Conservation (phyloP, 768 basidiomycete genomes). For the Kwoniella sp. region DNA sequence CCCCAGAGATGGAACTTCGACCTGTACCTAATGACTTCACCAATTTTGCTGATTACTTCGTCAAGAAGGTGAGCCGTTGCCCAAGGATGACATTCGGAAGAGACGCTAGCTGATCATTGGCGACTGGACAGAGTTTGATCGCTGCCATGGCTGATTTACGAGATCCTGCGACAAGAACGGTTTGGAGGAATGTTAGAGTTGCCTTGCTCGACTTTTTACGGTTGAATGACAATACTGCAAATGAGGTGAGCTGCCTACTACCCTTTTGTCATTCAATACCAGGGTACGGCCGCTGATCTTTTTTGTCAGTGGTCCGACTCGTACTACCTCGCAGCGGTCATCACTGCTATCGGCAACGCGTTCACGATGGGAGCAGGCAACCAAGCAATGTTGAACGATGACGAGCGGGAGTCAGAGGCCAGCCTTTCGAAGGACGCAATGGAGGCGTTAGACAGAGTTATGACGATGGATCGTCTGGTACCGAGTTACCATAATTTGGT, state of each 20-base stretch:
- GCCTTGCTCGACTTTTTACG: conserved; percentile 90
- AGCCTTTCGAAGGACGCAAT: conserved; percentile 70
- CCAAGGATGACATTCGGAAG: not conserved
- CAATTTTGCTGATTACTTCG: conserved; percentile 88
- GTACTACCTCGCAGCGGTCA: conserved; percentile 82
- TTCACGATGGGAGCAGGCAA: conserved; percentile 62
- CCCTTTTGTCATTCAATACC: not conserved
- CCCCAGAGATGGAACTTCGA: conserved; percentile 70
- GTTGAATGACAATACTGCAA: conserved; percentile 92
- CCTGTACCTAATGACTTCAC: conserved; percentile 93
- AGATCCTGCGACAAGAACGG: conserved; percentile 70
- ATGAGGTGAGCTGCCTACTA: conserved; percentile 67
- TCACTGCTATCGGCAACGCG: conserved; percentile 77
- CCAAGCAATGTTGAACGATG: conserved; percentile 8
- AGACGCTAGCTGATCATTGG: not conserved
- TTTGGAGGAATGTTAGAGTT: conserved; percentile 78
- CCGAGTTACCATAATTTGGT: conserved; percentile 93
- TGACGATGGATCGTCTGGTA: conserved; percentile 91
- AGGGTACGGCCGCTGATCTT: not conserved
- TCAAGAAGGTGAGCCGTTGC: conserved; percentile 73
- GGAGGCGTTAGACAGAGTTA: conserved; percentile 84
- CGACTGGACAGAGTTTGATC: conserved; percentile 61
- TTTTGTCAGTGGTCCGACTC: conserved; percentile 77
- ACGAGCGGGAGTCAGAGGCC: conserved; percentile 19
- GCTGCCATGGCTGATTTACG: conserved; percentile 85